These are phyloP conservation scores for Picea glauca DNA, from an alignment of 75 land plant genomes.

Conservation along the genomic window DNA sequence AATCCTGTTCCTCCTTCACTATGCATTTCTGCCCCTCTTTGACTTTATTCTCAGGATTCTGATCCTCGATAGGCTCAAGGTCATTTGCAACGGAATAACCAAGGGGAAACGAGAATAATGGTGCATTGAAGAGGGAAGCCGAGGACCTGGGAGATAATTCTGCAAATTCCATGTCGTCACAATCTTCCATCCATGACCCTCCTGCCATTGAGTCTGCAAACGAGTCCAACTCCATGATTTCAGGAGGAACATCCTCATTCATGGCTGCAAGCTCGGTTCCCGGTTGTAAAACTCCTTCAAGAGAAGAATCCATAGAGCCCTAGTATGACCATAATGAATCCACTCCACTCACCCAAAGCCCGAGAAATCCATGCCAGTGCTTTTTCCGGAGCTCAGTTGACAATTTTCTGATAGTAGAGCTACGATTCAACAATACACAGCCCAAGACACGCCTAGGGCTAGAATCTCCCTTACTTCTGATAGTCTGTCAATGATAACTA, in stretches of 20 bases:
- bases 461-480: no score
- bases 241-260: not conserved
- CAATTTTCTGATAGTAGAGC: no score
- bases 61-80: not conserved
- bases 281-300: not conserved
- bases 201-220: slow-evolving; percentile 2
- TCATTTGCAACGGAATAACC: not conserved
- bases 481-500: no score
- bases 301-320: not conserved
- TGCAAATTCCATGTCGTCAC: slow-evolving; percentile 2
- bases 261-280: not conserved
- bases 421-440: no score
- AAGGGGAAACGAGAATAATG: not conserved
- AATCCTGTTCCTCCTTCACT: not conserved
- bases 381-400: no score
- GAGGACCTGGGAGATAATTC: slow-evolving; percentile 3
- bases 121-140: not conserved
- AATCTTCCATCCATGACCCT: slow-evolving; percentile 3
- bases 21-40: not conserved
- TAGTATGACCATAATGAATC: not conserved
- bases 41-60: not conserved
- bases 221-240: not conserved
- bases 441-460: no score
- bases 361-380: no score
- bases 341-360: not conserved